Conservation (phyloP, 2,329 filamentous ascomycete species). For the Arthrobotrys sinensis region DNA sequence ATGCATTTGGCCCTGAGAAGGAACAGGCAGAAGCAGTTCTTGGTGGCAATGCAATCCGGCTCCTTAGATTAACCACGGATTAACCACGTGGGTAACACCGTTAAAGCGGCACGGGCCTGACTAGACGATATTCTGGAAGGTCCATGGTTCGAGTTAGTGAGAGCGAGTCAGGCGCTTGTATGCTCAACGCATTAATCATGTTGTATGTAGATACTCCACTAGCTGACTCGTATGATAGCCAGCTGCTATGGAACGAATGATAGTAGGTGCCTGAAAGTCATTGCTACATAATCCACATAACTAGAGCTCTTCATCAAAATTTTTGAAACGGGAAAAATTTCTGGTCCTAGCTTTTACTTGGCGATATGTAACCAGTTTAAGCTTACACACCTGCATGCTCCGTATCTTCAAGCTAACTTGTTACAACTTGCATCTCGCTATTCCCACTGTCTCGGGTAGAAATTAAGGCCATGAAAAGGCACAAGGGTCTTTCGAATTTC, state of each 20-base stretch:
- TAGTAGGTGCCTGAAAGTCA: constrained; percentile 44
- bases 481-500: constrained; percentile 1
- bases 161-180: constrained; percentile 19
- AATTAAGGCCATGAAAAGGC: constrained; percentile 38
- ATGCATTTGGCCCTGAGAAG: constrained; percentile 65
- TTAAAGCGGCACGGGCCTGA: constrained; percentile 31
- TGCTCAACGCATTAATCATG: constrained; percentile 18
- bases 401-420: constrained; percentile 23
- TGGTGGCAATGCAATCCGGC: constrained; percentile 69
- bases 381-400: constrained; percentile 6
- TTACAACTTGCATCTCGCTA: constrained; percentile 26
- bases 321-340: constrained; percentile 22
- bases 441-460: constrained; percentile 56
- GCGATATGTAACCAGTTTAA: constrained; percentile 24
- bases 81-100: constrained; percentile 40
- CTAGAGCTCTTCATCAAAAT: constrained; percentile 33
- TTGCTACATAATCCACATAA: constrained; percentile 17
- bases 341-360: constrained; percentile 35
- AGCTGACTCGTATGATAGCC: constrained; percentile 26
- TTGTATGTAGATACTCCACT: constrained; percentile 40
- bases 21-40: constrained; percentile 67
- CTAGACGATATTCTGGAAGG: constrained; percentile 15
- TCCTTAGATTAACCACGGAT: constrained; percentile 65
- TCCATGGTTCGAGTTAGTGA: constrained; percentile 18
- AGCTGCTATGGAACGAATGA: constrained; percentile 5